Evolutionary conservation across 129 eudicot genomes (phyloP).

Genomic region (Chrysanthemum lavandulifolium): DNA sequence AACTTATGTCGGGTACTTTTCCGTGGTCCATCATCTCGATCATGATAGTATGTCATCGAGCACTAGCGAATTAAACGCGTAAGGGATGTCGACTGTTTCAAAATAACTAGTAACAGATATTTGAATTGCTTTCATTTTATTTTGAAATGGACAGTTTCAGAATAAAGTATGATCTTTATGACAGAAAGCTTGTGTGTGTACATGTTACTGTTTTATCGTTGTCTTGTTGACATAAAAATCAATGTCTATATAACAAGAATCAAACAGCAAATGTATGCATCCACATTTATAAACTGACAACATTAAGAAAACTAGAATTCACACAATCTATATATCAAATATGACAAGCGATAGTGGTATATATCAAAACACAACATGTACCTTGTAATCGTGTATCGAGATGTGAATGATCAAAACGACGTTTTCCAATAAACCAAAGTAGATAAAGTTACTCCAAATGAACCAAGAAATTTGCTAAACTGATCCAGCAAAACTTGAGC

Average conservation of each 20-base stretch:
- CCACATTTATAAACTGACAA: constrained; percentile 7
- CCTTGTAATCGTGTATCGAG: constrained; percentile 5
- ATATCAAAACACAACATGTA: constrained; percentile 10
- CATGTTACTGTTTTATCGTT: neutral
- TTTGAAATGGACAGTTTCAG: constrained; percentile 10
- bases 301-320: neutral
- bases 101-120: neutral
- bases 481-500: neutral
- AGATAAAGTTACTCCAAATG: neutral
- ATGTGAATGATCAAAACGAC: constrained; percentile 12
- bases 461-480: neutral
- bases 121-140: neutral
- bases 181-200: neutral
- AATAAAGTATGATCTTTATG: constrained; percentile 5
- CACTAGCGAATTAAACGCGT: constrained; percentile 22
- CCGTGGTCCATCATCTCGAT: constrained; percentile 14
- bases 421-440: constrained; percentile 17
- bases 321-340: too few relatives aligned
- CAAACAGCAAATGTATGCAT: constrained; percentile 14
- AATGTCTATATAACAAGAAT: neutral
- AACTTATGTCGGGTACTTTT: constrained; percentile 19
- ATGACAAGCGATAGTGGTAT: too few relatives aligned
- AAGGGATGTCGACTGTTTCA: neutral
- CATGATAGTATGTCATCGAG: constrained; percentile 25
- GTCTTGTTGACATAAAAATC: too few relatives aligned